Base-by-base conservation (phyloP, 768 basidiomycete species). In the Butyriboletus loyo region DNA sequence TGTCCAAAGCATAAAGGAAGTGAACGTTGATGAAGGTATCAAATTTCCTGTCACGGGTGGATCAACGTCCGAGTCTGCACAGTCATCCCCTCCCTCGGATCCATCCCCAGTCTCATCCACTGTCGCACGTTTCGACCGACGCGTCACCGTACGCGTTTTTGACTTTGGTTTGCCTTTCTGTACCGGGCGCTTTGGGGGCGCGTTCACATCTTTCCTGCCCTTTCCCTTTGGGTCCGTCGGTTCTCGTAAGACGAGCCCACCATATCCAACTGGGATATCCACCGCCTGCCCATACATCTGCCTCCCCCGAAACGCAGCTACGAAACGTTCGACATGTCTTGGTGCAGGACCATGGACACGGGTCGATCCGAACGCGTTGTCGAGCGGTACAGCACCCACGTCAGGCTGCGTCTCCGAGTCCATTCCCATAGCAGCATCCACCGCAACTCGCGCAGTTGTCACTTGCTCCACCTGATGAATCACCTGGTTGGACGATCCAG, bases 281-380 rank as follows among this genome's bases (percentile, higher is more conserved):
- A 89, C 73, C 15, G 75, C 73, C 19, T 86, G 67, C 1, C 91
- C 89, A 39, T 87, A 85, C 36, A 93, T 75, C 13, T 73, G 76
- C n/a, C 91, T 73, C 11, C 91, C 91, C 3, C 91, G 77, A 68
- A 92, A 93, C 0, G 87, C 72, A 11, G 90, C 84, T 0, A 79
- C 62, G 40, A 82, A 39, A 77, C 61, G 56, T 31, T 38, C 28
- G 13, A 15, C 24, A 17, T 40, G 37, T 39, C 53, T 41, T 14
- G 53, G 22, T 25, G 46, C 28, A 39, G 37, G 1, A 3, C 14
- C 19, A 9, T 21, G 5, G 7, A 24, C 24, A 25, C 30, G 15
- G n/a, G 45, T 7, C 38, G 13, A 21, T 17, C n/a, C 22, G 37
- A 30, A 48, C 15, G 50, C 2, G 19, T 42, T 19, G 31, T 52